Conservation (phyloP, 2,329 filamentous ascomycete species). For the Sporothrix protearum region DNA sequence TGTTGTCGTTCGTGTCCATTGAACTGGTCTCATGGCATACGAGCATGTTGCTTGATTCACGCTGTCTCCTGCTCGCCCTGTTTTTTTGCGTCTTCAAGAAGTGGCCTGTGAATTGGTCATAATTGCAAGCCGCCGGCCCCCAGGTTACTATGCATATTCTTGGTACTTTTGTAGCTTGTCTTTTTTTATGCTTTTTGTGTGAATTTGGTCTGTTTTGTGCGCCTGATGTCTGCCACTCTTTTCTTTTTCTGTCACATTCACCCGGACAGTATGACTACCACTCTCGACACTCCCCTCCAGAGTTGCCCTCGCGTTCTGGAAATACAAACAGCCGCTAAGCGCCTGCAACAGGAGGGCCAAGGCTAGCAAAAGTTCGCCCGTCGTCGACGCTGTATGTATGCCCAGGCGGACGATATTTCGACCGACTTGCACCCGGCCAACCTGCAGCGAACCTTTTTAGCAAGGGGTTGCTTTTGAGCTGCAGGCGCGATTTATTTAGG, state of each 20-base stretch:
- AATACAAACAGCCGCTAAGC: slow-evolving; percentile 13
- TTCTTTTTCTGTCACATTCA: neutral
- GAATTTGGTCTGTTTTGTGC: neutral
- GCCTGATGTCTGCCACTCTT: neutral
- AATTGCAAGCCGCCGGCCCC: slow-evolving; percentile 5
- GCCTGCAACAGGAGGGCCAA: neutral
- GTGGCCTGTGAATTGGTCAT: neutral
- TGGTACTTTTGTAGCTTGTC: neutral
- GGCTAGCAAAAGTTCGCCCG: neutral
- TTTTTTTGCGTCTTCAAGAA: neutral
- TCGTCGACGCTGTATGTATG: neutral
- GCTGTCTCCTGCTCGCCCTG: neutral
- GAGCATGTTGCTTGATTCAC: neutral
- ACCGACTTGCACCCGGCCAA: neutral
- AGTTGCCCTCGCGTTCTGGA: neutral
- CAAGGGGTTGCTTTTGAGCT: neutral
- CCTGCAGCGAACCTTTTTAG: neutral
- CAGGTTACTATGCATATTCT: neutral
- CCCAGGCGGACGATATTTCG: neutral
- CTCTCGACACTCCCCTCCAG: neutral
- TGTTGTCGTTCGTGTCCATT: neutral
- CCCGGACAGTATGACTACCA: neutral
- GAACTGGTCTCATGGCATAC: neutral
- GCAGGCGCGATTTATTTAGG: neutral
- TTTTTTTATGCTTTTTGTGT: neutral